Conservation (phyloP, 2,329 filamentous ascomycete genomes). For the Tolypocladium sp. region DNA sequence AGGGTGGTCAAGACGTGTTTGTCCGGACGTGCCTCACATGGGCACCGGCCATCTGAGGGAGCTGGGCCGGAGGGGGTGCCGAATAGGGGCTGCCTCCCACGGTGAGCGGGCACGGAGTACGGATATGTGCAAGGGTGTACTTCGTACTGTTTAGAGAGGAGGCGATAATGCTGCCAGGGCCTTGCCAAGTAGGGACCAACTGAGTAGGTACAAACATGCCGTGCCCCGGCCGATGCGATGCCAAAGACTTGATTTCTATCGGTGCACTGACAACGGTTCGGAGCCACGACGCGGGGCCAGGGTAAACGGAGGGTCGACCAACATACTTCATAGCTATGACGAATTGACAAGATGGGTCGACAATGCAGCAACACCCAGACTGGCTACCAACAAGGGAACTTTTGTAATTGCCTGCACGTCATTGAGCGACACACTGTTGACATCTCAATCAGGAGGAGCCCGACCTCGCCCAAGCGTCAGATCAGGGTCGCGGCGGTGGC, state of each 20-base stretch:
- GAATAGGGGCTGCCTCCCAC: background rate
- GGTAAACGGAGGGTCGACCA: background rate
- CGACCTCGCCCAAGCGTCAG: background rate
- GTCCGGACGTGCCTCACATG: background rate
- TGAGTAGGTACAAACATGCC: background rate
- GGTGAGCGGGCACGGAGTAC: background rate
- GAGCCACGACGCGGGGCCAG: background rate
- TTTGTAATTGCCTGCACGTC: background rate
- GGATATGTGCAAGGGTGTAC: background rate
- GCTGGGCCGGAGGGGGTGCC: background rate
- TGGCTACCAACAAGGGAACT: background rate
- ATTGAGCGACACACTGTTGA: background rate
- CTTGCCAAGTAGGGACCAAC: background rate
- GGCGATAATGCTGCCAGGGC: background rate
- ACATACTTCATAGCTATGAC: background rate
- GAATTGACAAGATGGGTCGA: background rate
- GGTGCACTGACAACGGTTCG: background rate
- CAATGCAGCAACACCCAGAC: background rate
- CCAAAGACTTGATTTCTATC: background rate
- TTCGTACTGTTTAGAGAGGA: no score
- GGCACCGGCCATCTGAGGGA: background rate
- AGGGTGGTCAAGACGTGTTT: background rate
- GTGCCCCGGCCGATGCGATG: background rate
- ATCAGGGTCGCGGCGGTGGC: background rate
- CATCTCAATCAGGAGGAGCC: background rate